Evolutionary conservation across 257 asterid species (phyloP).

Genomic region (Lavandula angustifolia): DNA sequence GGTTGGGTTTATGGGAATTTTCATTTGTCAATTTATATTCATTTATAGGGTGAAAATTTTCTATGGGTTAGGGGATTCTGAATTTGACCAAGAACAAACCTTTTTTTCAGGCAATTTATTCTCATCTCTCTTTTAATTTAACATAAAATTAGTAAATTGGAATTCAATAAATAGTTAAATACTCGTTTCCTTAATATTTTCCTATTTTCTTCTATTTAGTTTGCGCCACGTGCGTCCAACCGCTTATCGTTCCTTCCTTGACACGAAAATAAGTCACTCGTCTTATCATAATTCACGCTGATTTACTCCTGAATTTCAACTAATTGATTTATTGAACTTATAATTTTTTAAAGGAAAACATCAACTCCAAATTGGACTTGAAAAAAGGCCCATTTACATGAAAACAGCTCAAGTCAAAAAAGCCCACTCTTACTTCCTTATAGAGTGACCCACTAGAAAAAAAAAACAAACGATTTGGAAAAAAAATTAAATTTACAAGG

Average conservation of each 20-base stretch:
- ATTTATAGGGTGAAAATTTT: conserved; percentile 24
- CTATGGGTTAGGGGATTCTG: conserved; percentile 32
- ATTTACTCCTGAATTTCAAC: too few species aligned
- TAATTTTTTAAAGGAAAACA: too few species aligned
- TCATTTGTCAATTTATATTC: conserved; percentile 25
- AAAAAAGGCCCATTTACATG: too few species aligned
- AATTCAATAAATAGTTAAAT: not conserved
- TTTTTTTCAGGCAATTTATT: conserved; percentile 47
- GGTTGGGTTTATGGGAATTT: conserved; percentile 39
- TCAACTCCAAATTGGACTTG: too few species aligned
- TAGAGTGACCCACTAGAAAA: too few species aligned
- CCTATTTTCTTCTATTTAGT: not conserved
- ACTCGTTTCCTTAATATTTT: not conserved
- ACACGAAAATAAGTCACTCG: not conserved
- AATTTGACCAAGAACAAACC: conserved; percentile 51
- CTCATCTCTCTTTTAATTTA: conserved; percentile 37
- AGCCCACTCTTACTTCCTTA: too few species aligned
- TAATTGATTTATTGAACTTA: too few species aligned
- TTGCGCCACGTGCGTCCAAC: not conserved
- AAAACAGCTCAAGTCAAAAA: too few species aligned
- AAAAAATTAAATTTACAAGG: too few species aligned
- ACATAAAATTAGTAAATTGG: not conserved
- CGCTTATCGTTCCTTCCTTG: not conserved
- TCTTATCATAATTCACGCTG: too few species aligned
- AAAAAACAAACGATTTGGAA: too few species aligned